These are phyloP conservation scores for Stachybotrys echinatus DNA, from an alignment of 2,329 filamentous ascomycete genomes.

Conservation along the genomic window DNA sequence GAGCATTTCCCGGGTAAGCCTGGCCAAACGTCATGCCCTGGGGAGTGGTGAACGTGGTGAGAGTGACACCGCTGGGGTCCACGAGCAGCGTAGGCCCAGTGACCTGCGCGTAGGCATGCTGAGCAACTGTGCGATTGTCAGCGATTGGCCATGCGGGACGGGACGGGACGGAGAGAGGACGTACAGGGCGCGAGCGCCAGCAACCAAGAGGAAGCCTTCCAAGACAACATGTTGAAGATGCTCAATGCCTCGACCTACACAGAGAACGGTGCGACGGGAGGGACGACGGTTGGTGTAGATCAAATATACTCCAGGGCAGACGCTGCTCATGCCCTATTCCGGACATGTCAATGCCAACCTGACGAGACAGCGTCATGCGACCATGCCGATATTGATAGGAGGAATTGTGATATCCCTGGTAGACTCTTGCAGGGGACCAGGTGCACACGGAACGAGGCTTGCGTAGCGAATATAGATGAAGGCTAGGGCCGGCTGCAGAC, in stretches of 20 bases:
- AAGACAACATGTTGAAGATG: neutral
- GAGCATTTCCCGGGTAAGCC: slow-evolving; percentile 43
- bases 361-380: neutral
- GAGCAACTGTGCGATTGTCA: neutral
- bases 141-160: neutral
- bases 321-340: neutral
- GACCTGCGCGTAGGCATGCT: neutral
- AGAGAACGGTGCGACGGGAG: neutral
- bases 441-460: neutral
- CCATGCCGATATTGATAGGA: neutral
- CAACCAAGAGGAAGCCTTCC: slow-evolving; percentile 1
- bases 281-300: neutral
- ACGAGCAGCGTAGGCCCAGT: slow-evolving; percentile 22
- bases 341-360: neutral
- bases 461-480: neutral
- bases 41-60: slow-evolving; percentile 42
- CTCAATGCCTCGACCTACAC: neutral
- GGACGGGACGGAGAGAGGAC: neutral
- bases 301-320: neutral
- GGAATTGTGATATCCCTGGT: neutral
- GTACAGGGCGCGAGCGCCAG: slow-evolving; percentile 1
- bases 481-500: neutral
- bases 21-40: slow-evolving; percentile 48
- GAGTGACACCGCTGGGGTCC: slow-evolving; percentile 46
- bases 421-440: neutral